Base-by-base conservation (phyloP, 2,329 filamentous ascomycete species). In the Chrysoporthe deuterocubensis region DNA sequence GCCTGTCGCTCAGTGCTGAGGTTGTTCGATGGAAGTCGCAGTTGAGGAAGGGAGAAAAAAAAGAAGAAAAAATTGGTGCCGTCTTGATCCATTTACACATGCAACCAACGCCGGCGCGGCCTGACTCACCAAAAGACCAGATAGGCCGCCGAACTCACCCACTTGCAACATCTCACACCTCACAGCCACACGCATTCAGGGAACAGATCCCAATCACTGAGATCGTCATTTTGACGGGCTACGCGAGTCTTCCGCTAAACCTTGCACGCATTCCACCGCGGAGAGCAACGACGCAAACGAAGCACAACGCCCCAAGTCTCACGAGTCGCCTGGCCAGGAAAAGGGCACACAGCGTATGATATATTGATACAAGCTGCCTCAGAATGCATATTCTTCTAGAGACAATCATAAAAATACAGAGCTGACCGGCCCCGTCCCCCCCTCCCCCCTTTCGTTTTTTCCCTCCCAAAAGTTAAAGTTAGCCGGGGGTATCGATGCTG, bases 341-440 rank as follows among this genome's bases (percentile, higher is more conserved):
- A n/a, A 16, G 14, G 44, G 50, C 43, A 63, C 7, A 9, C 18
- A 52, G 21, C 34, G 44, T 67, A 64, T 67, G 40, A 61, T 67
- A 67, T 65, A 64, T 69, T 69, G 48, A 43, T 67, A 67, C 44
- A 59, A 62, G 54, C 61, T 67, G 64, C 54, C 65, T 67, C 50
- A 7, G 18, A 61, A 62, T 59, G 32, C 26, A 50, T 67, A 69
- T 42, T 2, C 26, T 26, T 26, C 26, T 16, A 58, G 59, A 68
- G 52, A 59, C 54, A 50, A 46, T n/a, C 54, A 60, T 26, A 13
- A 32, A n/a, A 16, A 16, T 14, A 52, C 18, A 4, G 46, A 37
- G 9, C 40, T 14, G 16, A 42, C 61, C 14, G n/a, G 14, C 40
- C 61, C 34, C 6, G 40, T 62, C 60, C 9, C 18, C 18, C 16